These are phyloP conservation scores for Discostella stelligeroides DNA, from an alignment of 108 stramenopile species.

Conservation along the genomic window DNA sequence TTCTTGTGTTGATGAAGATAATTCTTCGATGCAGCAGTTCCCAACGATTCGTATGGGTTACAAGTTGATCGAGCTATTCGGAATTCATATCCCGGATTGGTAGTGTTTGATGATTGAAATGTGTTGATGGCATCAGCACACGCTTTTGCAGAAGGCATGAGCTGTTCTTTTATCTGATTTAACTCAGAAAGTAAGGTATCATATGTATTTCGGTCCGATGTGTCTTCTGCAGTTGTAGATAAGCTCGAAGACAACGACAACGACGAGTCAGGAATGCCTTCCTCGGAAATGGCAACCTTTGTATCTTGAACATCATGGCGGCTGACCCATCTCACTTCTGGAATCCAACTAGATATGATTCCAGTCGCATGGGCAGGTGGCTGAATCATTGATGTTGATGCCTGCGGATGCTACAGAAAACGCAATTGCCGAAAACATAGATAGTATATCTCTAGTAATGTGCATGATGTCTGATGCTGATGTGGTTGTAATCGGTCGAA, in stretches of 20 bases:
- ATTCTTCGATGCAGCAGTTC: slow-evolving; percentile 20
- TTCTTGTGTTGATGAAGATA: slow-evolving; percentile 3
- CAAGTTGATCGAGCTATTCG: slow-evolving; percentile 59
- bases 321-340: slow-evolving; percentile 18
- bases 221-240: neutral
- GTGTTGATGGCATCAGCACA: slow-evolving; percentile 40
- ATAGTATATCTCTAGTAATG: no score
- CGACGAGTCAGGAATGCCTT: neutral
- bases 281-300: no score
- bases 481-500: no score
- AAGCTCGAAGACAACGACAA: neutral
- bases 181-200: slow-evolving; percentile 6
- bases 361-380: neutral
- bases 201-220: neutral
- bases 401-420: no score
- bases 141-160: slow-evolving; percentile 61
- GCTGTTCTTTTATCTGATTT: slow-evolving; percentile 55
- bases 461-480: no score
- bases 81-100: slow-evolving; percentile 52
- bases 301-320: neutral
- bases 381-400: neutral
- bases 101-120: neutral
- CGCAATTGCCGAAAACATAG: no score
- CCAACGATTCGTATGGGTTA: slow-evolving; percentile 79
- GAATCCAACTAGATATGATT: slow-evolving; percentile 3